Evolutionary conservation across 805 yeast genomes (phyloP), one percentile per base, ranked within the genome.

Genomic region (Metschnikowia corniflorae): DNA sequence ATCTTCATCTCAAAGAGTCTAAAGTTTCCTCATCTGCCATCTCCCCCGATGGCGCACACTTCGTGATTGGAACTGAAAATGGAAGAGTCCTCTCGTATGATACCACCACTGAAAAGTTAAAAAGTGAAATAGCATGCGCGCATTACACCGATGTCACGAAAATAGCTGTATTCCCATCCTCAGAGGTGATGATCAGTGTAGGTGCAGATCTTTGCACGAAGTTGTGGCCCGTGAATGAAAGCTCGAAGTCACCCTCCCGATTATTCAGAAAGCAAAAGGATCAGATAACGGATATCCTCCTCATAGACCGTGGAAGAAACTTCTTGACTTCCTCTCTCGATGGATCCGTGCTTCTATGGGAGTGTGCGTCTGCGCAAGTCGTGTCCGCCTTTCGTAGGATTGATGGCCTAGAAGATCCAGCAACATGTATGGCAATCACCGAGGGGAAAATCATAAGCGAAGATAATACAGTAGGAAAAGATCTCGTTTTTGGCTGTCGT

Each of bases 221-320:
- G 50, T 51, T 86, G 4, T 84, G 91, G 89, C 71, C 77, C 17
- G 12, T 44, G 10, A 21, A 23, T n/a, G 20, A 31, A 7, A 52
- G 68, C 5, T 39, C 45, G n/a, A 34, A 32, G 12, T 29, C 17
- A 21, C 40, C 46, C 7, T 31, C 40, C 2, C 49, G 88, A 35
- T 62, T 71, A 0, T 68, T 82, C 44, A 39, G 40, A 3, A 76
- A 75, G 5, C 89, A 80, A 43, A 70, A 52, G 17, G 57, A 57
- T 3, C 58, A 68, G 10, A 62, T 81, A 9, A 72, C 76, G 2
- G 81, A 68, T 43, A 42, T 75, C 2, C 68, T 57, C 3, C 48
- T 81, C 43, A 60, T 84, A 14, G 88, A 78, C 0, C 60, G 74
- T 13, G 94, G 95, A 1, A 61, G 91, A 26, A 83, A 84, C 51